These are phyloP conservation scores for Stenogyne calaminthoides DNA, from an alignment of 305 asterid genomes.

Conservation along the genomic window DNA sequence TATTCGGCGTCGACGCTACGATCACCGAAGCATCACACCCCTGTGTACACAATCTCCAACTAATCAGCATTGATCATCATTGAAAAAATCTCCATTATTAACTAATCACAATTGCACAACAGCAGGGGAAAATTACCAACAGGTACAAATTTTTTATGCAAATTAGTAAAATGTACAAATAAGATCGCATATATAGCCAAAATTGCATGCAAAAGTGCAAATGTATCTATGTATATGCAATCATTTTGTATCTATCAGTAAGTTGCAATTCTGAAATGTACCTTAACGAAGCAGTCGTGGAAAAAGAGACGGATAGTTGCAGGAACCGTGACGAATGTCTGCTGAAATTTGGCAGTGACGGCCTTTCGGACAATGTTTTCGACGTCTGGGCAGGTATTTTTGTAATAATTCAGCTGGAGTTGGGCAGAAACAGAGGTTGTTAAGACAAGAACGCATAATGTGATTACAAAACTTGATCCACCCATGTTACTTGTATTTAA, in stretches of 20 bases:
- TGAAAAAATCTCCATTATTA: background rate
- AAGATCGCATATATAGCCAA: no score
- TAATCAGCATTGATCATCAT: background rate
- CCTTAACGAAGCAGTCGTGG: slow-evolving; percentile 84
- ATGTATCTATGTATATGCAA: no score
- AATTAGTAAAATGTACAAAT: no score
- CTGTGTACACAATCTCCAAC: slow-evolving; percentile 28
- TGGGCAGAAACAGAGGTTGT: slow-evolving; percentile 55
- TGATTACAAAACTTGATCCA: background rate
- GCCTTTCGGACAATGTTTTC: slow-evolving; percentile 64
- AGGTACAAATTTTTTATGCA: no score
- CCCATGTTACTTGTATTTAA: background rate
- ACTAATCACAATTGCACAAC: background rate
- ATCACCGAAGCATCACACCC: slow-evolving; percentile 91
- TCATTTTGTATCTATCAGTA: no score
- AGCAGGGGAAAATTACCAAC: no score
- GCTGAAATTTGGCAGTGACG: slow-evolving; percentile 55
- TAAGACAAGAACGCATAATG: slow-evolving; percentile 22
- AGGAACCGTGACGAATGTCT: slow-evolving; percentile 76
- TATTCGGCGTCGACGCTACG: slow-evolving; percentile 58
- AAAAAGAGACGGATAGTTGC: slow-evolving; percentile 83
- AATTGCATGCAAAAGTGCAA: no score
- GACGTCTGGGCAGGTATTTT: slow-evolving; percentile 69
- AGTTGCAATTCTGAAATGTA: no score
- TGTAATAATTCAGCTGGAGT: slow-evolving; percentile 54